These are phyloP conservation scores for Pichia sp. DNA, from an alignment of 1,139 yeast species.

Conservation along the genomic window DNA sequence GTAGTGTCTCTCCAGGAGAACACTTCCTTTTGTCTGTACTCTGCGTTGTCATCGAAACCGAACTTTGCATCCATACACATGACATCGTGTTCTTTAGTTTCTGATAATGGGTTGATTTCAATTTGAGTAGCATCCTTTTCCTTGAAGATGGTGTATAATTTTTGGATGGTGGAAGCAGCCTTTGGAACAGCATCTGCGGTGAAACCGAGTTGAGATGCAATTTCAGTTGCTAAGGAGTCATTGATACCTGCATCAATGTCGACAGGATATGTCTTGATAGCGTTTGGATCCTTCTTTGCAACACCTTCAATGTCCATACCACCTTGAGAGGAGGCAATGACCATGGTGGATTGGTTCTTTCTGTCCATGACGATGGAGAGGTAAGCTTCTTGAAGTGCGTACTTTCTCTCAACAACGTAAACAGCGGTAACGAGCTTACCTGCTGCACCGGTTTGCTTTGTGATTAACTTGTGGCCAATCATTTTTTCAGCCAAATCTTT, in stretches of 20 bases:
- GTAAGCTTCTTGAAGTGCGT: conserved; percentile 91
- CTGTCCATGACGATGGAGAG: conserved; percentile 94
- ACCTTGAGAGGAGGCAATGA: conserved; percentile 96
- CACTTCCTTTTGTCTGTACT: conserved; percentile 90
- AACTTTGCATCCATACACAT: conserved; percentile 99
- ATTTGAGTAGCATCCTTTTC: conserved; percentile 97
- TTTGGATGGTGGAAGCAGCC: conserved; percentile 82
- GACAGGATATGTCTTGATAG: conserved; percentile 84
- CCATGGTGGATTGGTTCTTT: conserved; percentile 79
- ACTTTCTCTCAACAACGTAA: conserved; percentile 90
- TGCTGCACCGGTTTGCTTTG: conserved; percentile 97
- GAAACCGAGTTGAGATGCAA: conserved; percentile 81
- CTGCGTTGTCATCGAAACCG: conserved; percentile 95
- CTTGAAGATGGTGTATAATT: conserved; percentile 78
- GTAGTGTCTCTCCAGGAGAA: conserved; percentile 95
- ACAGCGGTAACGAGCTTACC: conserved; percentile 98
- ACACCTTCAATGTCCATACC: conserved; percentile 99
- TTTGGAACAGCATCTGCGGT: conserved; percentile 70
- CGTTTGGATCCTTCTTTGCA: conserved; percentile 85
- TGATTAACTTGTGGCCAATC: conserved; percentile 88
- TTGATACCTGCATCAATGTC: conserved; percentile 76
- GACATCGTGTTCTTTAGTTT: conserved; percentile 83
- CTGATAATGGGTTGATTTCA: conserved; percentile 97
- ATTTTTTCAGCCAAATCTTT: conserved; percentile 79
- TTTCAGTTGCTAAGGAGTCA: conserved; percentile 63